A percentile compares a stretch with the other conserved stretches of the same genome.
phyloP scores from a whole-genome alignment of 768 basidiomycete species.

The Kwoniella dendrophila region DNA sequence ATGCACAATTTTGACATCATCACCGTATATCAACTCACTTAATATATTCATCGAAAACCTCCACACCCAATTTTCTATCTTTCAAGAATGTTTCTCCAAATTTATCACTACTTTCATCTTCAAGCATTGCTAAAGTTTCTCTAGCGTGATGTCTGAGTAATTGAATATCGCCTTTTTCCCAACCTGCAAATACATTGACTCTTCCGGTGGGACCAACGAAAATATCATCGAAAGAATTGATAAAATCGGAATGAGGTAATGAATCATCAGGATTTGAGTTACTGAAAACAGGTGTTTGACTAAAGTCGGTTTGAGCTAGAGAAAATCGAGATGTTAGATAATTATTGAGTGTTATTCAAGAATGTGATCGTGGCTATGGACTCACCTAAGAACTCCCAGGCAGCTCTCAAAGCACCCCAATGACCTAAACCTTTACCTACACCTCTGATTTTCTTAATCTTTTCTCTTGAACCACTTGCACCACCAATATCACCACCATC shows the following conservation, averaged over 20 bases:
- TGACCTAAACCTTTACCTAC: constrained; percentile 81
- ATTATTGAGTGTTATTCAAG: background rate
- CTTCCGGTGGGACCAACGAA: constrained; percentile 78
- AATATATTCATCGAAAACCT: constrained; percentile 67
- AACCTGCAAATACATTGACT: constrained; percentile 73
- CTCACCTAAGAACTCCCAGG: constrained; percentile 79
- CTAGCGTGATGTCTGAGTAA: constrained; percentile 77
- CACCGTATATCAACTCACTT: constrained; percentile 20
- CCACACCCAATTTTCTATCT: constrained; percentile 67
- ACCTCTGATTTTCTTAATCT: constrained; percentile 60
- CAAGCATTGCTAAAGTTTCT: constrained; percentile 71
- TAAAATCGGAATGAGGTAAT: constrained; percentile 43
- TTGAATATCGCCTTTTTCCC: constrained; percentile 76
- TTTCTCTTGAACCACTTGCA: constrained; percentile 42
- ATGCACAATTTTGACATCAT: no score
- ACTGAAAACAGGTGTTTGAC: constrained; percentile 33
- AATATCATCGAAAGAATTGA: constrained; percentile 58
- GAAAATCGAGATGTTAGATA: background rate
- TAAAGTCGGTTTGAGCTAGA: constrained; percentile 73
- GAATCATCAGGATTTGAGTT: constrained; percentile 5
- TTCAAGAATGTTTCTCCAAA: constrained; percentile 74
- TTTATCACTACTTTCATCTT: constrained; percentile 59
- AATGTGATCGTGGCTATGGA: constrained; percentile 2
- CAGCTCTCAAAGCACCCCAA: constrained; percentile 85
- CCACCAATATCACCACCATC: constrained; percentile 66